These are phyloP conservation scores for Kregervanrija pseudodelftensis DNA, from an alignment of 805 yeast species.

Conservation along the genomic window DNA sequence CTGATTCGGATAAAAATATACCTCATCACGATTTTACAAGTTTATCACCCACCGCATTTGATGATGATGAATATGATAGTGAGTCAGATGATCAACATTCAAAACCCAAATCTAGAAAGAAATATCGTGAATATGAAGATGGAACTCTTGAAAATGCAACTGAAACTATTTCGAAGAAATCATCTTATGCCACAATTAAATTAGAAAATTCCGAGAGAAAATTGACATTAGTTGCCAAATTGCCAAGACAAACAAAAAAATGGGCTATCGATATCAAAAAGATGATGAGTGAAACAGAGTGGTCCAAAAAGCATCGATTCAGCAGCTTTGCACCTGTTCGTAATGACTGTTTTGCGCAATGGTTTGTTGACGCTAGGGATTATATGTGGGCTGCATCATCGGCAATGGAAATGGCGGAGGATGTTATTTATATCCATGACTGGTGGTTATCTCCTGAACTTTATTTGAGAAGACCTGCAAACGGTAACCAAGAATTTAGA, in stretches of 20 bases:
- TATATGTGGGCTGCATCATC: slow-evolving; percentile 94
- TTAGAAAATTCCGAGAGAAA: slow-evolving; percentile 76
- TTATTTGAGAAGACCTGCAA: slow-evolving; percentile 87
- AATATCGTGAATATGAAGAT: neutral
- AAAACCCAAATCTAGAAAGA: slow-evolving; percentile 18
- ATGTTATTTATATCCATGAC: slow-evolving; percentile 89
- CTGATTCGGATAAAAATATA: slow-evolving; percentile 14
- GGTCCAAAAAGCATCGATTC: slow-evolving; percentile 75
- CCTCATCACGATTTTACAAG: slow-evolving; percentile 24
- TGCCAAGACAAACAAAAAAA: slow-evolving; percentile 52
- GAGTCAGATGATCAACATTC: slow-evolving; percentile 27
- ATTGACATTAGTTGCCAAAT: slow-evolving; percentile 60
- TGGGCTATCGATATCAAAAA: slow-evolving; percentile 72
- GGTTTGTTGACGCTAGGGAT: slow-evolving; percentile 92
- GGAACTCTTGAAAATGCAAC: neutral
- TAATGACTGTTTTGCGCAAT: slow-evolving; percentile 79
- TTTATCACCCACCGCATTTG: slow-evolving; percentile 21
- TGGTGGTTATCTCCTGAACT: slow-evolving; percentile 99
- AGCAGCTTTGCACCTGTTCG: slow-evolving; percentile 91
- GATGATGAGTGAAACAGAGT: slow-evolving; percentile 61
- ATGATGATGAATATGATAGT: slow-evolving; percentile 38
- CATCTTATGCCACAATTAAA: slow-evolving; percentile 47
- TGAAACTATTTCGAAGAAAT: slow-evolving; percentile 21
- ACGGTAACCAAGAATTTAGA: slow-evolving; percentile 92
- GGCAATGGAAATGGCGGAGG: slow-evolving; percentile 89